phyloP scores from a whole-genome alignment of 2,329 filamentous ascomycete genomes.

The Paecilomyces fulvus region DNA sequence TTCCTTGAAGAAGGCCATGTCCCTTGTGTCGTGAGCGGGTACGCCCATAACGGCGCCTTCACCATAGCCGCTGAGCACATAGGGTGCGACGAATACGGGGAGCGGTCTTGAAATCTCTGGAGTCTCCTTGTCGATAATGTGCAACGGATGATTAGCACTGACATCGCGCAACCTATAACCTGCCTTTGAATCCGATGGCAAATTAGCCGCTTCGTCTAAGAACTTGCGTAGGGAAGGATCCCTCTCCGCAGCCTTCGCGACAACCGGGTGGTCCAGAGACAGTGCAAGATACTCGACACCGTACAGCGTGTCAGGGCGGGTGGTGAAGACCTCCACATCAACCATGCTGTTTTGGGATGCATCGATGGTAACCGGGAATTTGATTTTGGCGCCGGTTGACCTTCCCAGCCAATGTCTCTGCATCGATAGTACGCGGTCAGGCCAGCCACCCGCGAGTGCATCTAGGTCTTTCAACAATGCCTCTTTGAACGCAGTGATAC shows the following conservation, averaged over 20 bases:
- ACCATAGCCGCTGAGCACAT: conserved; percentile 77
- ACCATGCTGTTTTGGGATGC: conserved; percentile 17
- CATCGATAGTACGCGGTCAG: conserved; percentile 72
- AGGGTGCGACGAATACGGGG: conserved; percentile 74
- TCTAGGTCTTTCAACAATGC: conserved; percentile 64
- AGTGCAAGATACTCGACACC: conserved; percentile 80
- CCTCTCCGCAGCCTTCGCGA: conserved; percentile 49
- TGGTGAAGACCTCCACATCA: conserved; percentile 69
- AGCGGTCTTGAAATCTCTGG: conserved; percentile 37
- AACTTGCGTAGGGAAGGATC: conserved; percentile 60
- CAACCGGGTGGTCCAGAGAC: conserved; percentile 63
- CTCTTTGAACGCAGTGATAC: conserved; percentile 71
- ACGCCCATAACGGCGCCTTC: conserved; percentile 89
- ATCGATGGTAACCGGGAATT: conserved; percentile 53
- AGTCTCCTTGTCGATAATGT: conserved; percentile 45
- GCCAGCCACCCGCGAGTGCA: conserved; percentile 61
- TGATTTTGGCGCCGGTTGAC: conserved; percentile 63
- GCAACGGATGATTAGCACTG: conserved; percentile 57
- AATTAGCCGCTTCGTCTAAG: conserved; percentile 47
- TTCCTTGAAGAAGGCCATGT: conserved; percentile 70
- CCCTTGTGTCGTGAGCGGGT: conserved; percentile 71
- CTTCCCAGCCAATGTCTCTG: conserved; percentile 84
- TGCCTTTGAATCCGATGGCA: conserved; percentile 48
- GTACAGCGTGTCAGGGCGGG: conserved; percentile 76
- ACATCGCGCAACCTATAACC: conserved; percentile 60